These are phyloP conservation scores for Camellia sinensis DNA, from an alignment of 148 eudicot genomes.

Conservation along the genomic window DNA sequence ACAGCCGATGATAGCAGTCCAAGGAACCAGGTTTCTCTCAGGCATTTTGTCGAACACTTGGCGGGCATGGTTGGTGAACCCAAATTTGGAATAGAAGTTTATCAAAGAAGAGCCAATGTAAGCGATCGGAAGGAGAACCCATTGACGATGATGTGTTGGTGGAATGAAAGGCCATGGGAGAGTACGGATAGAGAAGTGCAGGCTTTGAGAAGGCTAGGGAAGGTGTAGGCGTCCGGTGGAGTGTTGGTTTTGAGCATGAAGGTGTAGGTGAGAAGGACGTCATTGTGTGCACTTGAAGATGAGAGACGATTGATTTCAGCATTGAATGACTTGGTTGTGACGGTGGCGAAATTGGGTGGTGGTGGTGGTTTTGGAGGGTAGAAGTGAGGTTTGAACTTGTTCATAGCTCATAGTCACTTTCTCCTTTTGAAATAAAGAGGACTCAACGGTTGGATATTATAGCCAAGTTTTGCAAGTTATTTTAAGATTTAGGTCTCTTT, in stretches of 20 bases:
- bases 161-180: conserved; percentile 48
- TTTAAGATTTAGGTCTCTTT: too few species aligned
- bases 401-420: conserved; percentile 26
- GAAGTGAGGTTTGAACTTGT: conserved; percentile 29
- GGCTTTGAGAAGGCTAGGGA: conserved; percentile 73
- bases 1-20: conserved; percentile 81
- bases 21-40: conserved; percentile 61
- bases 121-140: conserved; percentile 60
- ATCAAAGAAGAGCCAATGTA: conserved; percentile 68
- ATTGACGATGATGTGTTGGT: too few species aligned
- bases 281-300: conserved; percentile 38
- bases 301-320: conserved; percentile 62
- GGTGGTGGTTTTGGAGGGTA: conserved; percentile 17
- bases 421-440: too few species aligned
- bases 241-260: conserved; percentile 53
- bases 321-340: conserved; percentile 51
- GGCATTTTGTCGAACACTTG: conserved; percentile 76
- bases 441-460: neutral
- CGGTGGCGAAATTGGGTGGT: conserved; percentile 22
- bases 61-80: conserved; percentile 39
- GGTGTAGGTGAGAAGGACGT: conserved; percentile 54
- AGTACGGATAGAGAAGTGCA: conserved; percentile 50
- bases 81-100: conserved; percentile 57
- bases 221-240: conserved; percentile 68
- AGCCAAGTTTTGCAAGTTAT: too few species aligned